These are phyloP conservation scores for Fonsecaea multimorphosa DNA, from an alignment of 2,329 filamentous ascomycete species.

Conservation along the genomic window DNA sequence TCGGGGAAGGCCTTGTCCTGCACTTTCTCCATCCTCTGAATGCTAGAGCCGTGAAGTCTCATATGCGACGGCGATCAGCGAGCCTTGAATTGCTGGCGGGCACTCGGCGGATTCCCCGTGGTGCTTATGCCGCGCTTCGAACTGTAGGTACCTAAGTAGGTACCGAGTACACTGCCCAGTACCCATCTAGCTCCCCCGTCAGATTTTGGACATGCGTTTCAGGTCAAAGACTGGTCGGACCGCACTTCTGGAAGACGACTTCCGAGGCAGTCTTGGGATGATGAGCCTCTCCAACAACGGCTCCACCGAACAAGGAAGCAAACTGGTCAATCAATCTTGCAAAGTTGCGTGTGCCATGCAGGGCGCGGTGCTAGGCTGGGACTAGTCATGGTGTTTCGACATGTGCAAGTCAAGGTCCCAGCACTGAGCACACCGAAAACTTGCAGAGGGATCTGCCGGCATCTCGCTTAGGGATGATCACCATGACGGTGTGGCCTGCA, in stretches of 20 bases:
- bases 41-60: background rate
- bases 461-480: constrained; percentile 8
- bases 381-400: background rate
- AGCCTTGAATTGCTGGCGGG: constrained; percentile 5
- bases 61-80: background rate
- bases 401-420: background rate
- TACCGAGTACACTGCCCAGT: no score
- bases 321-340: background rate
- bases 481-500: background rate
- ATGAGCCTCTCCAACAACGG: background rate
- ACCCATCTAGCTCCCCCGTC: constrained; percentile 1
- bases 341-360: constrained; percentile 1
- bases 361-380: background rate
- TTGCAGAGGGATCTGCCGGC: constrained; percentile 3
- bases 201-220: constrained; percentile 23
- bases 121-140: constrained; percentile 7
- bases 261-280: background rate
- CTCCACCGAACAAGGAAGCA: constrained; percentile 4
- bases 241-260: background rate
- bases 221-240: constrained; percentile 2
- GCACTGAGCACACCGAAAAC: background rate
- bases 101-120: constrained; percentile 5
- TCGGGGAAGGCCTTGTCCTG: background rate
- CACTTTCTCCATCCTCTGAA: background rate
- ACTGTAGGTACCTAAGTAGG: no score